Conservation (phyloP, 345 rosid species). For the Tarenaya hassleriana region DNA sequence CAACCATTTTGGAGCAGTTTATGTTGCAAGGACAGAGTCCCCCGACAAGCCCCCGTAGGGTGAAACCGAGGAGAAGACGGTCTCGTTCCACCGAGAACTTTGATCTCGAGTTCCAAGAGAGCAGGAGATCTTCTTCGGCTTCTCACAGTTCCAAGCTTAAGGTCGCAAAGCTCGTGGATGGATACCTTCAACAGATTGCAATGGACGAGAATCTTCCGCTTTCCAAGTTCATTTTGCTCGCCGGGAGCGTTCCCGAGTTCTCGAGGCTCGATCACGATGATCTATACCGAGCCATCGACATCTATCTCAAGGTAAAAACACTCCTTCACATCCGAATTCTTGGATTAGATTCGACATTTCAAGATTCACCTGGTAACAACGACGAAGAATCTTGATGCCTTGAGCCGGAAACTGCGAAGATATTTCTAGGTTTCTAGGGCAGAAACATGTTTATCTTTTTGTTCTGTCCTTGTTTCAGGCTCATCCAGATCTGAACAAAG, state of each 20-base stretch:
- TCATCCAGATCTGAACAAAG: conserved; percentile 74
- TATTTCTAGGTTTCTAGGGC: too few relatives aligned
- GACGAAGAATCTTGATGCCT: too few relatives aligned
- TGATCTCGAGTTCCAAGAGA: conserved; percentile 73
- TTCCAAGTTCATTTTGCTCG: conserved; percentile 66
- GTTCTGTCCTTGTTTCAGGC: conserved; percentile 41
- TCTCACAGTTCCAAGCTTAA: conserved; percentile 90
- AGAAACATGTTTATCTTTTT: too few relatives aligned
- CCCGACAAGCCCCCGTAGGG: conserved; percentile 78
- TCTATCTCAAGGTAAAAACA: conserved; percentile 87
- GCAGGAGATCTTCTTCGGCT: conserved; percentile 93
- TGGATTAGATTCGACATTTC: background rate
- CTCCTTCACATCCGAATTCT: background rate
- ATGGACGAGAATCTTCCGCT: conserved; percentile 65
- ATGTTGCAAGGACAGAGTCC: conserved; percentile 92
- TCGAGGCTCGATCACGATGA: conserved; percentile 88
- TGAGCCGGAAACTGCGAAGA: too few relatives aligned
- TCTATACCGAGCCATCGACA: conserved; percentile 90
- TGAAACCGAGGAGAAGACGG: conserved; percentile 72
- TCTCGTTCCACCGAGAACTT: conserved; percentile 92
- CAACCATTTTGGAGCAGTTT: conserved; percentile 74
- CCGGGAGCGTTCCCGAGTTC: conserved; percentile 77
- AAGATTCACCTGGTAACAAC: too few relatives aligned
- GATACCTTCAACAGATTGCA: conserved; percentile 76
- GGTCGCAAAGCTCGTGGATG: conserved; percentile 91